A percentile compares a stretch with the other conserved stretches of the same genome.
Evolutionary conservation across 108 stramenopile genomes (phyloP).

Genomic region (Cylindrotheca closterium): DNA sequence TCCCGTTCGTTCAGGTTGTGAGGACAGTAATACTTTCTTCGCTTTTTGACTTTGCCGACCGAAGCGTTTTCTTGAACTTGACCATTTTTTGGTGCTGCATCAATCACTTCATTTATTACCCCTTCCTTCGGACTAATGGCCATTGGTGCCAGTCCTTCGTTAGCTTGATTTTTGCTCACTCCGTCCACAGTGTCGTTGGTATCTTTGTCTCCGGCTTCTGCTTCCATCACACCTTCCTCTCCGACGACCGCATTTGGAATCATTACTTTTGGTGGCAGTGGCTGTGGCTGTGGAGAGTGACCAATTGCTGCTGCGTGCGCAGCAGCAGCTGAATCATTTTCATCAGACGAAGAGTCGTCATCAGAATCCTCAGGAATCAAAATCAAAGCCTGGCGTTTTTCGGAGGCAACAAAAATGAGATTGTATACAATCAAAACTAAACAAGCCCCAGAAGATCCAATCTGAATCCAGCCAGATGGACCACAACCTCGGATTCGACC

Average conservation of each 20-base stretch:
- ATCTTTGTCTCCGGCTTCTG: not conserved
- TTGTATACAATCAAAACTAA: not conserved
- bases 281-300: slow-evolving; percentile 51
- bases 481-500: not conserved
- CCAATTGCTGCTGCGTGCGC: slow-evolving; percentile 80
- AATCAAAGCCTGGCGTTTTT: slow-evolving; percentile 31
- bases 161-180: not conserved
- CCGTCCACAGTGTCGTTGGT: slow-evolving; percentile 3
- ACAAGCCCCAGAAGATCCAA: not conserved
- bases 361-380: slow-evolving; percentile 33
- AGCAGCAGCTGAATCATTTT: slow-evolving; percentile 64
- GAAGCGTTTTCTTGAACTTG: not conserved
- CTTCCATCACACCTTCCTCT: slow-evolving; percentile 12
- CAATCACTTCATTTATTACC: not conserved
- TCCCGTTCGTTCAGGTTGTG: slow-evolving; percentile 86
- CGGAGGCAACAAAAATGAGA: not conserved
- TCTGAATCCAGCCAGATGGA: not conserved
- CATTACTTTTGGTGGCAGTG: slow-evolving; percentile 1
- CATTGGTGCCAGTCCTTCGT: slow-evolving; percentile 5
- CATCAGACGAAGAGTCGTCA: slow-evolving; percentile 48
- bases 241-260: slow-evolving; percentile 3
- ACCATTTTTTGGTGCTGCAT: not conserved
- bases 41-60: slow-evolving; percentile 15
- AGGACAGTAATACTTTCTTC: slow-evolving; percentile 59
- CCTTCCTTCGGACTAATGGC: slow-evolving; percentile 4